These are phyloP conservation scores for Colletotrichum sp. DNA, from an alignment of 2,329 filamentous ascomycete genomes.

Conservation along the genomic window DNA sequence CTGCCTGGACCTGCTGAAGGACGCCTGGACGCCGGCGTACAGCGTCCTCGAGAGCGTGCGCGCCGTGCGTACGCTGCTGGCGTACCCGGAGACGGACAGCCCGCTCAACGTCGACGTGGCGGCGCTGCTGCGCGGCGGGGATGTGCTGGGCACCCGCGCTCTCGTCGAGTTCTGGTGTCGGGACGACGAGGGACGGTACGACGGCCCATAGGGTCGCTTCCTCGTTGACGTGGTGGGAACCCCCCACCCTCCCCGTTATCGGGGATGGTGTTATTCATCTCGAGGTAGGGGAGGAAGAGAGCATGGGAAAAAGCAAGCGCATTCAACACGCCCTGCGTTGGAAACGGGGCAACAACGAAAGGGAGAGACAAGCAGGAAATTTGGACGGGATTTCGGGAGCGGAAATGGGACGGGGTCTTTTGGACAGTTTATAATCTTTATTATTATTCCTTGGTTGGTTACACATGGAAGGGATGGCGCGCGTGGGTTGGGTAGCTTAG, in stretches of 20 bases:
- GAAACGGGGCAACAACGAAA: background rate
- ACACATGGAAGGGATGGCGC: background rate
- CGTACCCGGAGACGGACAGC: conserved; percentile 72
- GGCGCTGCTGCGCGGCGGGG: conserved; percentile 70
- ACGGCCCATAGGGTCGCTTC: conserved; percentile 32
- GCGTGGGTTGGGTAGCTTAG: background rate
- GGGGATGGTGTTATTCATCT: background rate
- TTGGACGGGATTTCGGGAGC: background rate
- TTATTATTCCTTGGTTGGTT: background rate
- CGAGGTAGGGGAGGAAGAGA: background rate
- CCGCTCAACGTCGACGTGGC: conserved; percentile 83
- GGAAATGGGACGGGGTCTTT: background rate
- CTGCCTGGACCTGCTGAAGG: conserved; percentile 84
- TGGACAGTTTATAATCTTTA: background rate
- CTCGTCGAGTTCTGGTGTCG: conserved; percentile 75
- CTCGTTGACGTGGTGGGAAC: background rate
- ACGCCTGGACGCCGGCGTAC: conserved; percentile 85
- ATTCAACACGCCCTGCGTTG: background rate
- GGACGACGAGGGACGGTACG: conserved; percentile 52
- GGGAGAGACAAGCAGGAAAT: background rate
- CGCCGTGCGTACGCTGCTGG: conserved; percentile 73
- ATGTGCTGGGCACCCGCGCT: conserved; percentile 69
- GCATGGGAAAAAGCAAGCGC: background rate
- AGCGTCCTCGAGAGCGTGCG: conserved; percentile 78
- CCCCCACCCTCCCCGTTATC: background rate